Evolutionary conservation across 352 stramenopile species (phyloP), one percentile per base, ranked within the genome.

Genomic region (Globisporangium nunn): DNA sequence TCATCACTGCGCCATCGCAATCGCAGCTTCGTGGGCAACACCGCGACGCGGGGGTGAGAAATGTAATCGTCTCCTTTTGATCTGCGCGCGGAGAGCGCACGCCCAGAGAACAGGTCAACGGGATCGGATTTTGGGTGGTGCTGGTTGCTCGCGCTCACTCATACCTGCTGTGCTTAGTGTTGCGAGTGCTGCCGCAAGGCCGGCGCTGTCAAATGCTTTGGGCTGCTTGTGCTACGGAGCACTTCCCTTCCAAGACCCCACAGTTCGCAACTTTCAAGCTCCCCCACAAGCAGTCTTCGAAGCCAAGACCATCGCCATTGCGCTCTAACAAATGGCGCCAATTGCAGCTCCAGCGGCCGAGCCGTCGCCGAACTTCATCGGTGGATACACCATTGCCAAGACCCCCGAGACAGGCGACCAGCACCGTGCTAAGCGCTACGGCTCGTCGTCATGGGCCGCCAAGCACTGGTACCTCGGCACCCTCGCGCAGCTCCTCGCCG

Each of bases 401-500:
- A 59, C 54, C 15, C 54, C 54, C 23, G 54, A 59, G 8, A 52
- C 14, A 33, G 29, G 30, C 5, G 29, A 40, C 3, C 29, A 12
- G 4, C 33, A n/a, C 43, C 28, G 18, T 17, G 15, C 29, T 3
- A 58, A 58, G 41, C 52, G 52, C 18, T 51, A 40, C 15, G 40
- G 41, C 11, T 17, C 31, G 4, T 50, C 52, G 3, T 6, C 29
- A 12, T 52, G 47, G 47, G 14, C 47, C 3, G 7, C 23, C 2
- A 52, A 52, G 47, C 47, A 52, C 30, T 52, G 47, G 47, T 52
- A 40, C 47, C 47, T 52, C 47, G 47, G 47, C 47, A 11, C 3
- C 29, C 4, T 33, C 7, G 47, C 47, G 12, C 47, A 52, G 6
- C n/a, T 64, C 4, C 6, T 64, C 3, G 48, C 37, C 7, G 29